A percentile compares a stretch with the other conserved stretches of the same genome.
These are phyloP conservation scores for Rusavskia elegans DNA, from an alignment of 495 filamentous ascomycete species.

Conservation along the genomic window DNA sequence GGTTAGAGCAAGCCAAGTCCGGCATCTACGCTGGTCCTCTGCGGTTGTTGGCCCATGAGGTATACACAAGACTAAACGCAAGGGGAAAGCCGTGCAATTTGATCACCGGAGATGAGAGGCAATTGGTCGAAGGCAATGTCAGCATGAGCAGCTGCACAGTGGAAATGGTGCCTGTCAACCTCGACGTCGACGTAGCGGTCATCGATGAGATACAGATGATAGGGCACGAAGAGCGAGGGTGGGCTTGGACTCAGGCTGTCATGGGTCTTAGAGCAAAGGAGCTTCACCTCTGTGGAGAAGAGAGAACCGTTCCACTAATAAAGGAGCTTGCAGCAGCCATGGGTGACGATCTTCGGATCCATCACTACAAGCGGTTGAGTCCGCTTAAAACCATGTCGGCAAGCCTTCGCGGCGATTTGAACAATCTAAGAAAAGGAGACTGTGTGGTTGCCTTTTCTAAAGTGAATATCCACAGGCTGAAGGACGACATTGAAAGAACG, in stretches of 20 bases:
- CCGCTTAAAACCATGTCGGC: conserved; percentile 46
- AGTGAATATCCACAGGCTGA: conserved; percentile 64
- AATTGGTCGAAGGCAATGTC: conserved; percentile 32
- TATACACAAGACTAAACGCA: conserved; percentile 65
- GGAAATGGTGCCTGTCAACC: conserved; percentile 76
- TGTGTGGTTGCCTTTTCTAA: conserved; percentile 78
- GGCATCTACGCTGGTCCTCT: conserved; percentile 90
- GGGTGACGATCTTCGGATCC: conserved; percentile 69
- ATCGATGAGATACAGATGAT: conserved; percentile 99
- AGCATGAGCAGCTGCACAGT: conserved; percentile 76
- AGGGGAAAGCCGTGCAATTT: conserved; percentile 61
- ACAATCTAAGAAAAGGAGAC: conserved; percentile 69
- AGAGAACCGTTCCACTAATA: conserved; percentile 65
- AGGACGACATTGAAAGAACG: conserved; percentile 53
- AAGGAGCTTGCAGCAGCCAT: conserved; percentile 59
- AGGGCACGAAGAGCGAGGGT: conserved; percentile 60
- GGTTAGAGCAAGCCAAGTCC: conserved; percentile 55
- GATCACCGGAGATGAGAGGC: conserved; percentile 80
- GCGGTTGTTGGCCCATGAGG: conserved; percentile 81
- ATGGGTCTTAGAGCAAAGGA: conserved; percentile 75
- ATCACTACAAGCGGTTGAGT: conserved; percentile 69
- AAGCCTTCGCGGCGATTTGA: conserved; percentile 46
- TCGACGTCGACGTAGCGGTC: conserved; percentile 69
- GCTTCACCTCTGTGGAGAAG: conserved; percentile 87
- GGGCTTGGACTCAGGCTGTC: conserved; percentile 93